phyloP scores from a whole-genome alignment of 176 grass and related monocot species.

The Triticum turgidum region DNA sequence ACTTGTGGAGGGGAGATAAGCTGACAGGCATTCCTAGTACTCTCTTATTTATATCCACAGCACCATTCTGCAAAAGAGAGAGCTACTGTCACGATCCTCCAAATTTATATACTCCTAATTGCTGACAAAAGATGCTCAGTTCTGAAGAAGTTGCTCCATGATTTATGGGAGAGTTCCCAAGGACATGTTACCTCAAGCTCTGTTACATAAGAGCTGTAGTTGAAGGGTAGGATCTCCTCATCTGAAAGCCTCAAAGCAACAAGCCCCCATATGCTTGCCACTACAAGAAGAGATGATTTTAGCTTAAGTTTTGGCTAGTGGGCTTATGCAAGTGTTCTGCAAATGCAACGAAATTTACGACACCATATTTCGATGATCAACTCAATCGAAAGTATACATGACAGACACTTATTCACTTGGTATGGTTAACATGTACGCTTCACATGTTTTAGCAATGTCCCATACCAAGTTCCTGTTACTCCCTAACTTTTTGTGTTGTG shows the following conservation, averaged over 20 bases:
- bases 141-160: constrained; percentile 9
- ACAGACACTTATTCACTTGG: background rate
- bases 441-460: background rate
- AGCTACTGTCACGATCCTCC: constrained; percentile 11
- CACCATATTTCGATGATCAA: background rate
- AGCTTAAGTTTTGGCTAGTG: background rate
- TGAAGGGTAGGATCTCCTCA: constrained; percentile 87
- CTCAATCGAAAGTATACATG: background rate
- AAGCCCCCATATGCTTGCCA: constrained; percentile 85
- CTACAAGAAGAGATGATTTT: constrained; percentile 34
- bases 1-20: constrained; percentile 68
- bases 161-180: background rate
- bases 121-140: background rate
- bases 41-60: constrained; percentile 34
- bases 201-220: constrained; percentile 62
- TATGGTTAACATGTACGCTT: background rate
- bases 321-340: background rate
- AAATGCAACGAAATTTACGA: background rate
- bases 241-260: constrained; percentile 79
- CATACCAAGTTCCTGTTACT: background rate
- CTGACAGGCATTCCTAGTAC: constrained; percentile 48
- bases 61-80: constrained; percentile 42
- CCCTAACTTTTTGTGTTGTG: background rate
- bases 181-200: constrained; percentile 67
- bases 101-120: constrained; percentile 8